Evolutionary conservation across 2,329 filamentous ascomycete genomes (phyloP), one percentile per base, ranked within the genome.

Genomic region (Ophiocordyceps robertsii): DNA sequence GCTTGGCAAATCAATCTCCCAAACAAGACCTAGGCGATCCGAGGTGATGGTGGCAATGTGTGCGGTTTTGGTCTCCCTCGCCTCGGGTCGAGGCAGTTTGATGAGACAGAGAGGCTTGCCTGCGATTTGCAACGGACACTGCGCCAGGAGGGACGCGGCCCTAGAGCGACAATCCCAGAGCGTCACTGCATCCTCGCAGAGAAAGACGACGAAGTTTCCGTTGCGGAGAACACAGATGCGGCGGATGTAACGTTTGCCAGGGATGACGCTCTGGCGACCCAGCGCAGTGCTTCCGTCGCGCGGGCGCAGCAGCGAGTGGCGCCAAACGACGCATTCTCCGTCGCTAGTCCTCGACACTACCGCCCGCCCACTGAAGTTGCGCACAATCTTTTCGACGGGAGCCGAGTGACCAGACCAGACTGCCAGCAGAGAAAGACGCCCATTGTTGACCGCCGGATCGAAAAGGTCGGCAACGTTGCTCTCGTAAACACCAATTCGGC

Each of bases 21-120:
- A 95, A 0, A 87, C 84, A 38, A 92, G 68, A 0, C 88, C 87
- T 43, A 77, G 73, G 65, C 86, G 80, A 45, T 83, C 77, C 1
- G 85, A 86, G 13, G 80, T 86, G 37, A 95, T 76, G 1, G 84
- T 88, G n/a, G 84, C 86, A 44, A 95, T 72, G 56, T 93, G 84
- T 3, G 75, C 75, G 17, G 72, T 62, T 2, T 72, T 67, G 27
- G 70, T 70, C 10, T 76, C 65, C 38, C 75, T 69, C 8, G 69
- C 67, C 45, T 81, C 74, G 29, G 66, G 65, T 1, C 72, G 64
- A 1, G 85, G 88, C 6, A 95, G 69, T 16, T 84, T 75, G 19
- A 95, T 68, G 27, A 95, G 70, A 56, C 87, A 94, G 1, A 94
- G 70, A 3, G 85, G 84, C 51, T 84, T 87, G 30, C 83, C 85